Base-by-base conservation (phyloP, 176 grass and related monocot species). In the Canna indica region DNA sequence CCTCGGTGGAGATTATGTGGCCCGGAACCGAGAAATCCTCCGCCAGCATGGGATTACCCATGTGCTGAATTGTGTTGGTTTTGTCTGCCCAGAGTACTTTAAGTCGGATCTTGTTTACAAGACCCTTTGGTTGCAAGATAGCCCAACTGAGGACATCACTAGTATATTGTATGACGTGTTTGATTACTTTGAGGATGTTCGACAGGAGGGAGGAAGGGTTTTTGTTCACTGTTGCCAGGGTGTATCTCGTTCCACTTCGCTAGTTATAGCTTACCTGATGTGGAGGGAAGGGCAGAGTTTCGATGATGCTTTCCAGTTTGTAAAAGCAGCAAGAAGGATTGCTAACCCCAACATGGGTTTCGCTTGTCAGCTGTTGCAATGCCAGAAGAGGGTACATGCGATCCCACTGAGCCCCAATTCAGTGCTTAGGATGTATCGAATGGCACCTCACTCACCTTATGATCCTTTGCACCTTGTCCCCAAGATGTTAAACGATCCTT, bases 121-220 rank as follows among this genome's bases (percentile, higher is more conserved):
- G 68, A 99, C 95, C 41, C 86, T 99, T 10, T 99, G 95, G 95
- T 82, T 99, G 58, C 95, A 99, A 85, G 94, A 99, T 68, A 99
- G 86, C 78, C 95, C 95, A 26, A 99, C 84, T 0, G 95, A 99
- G 85, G 95, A 99, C 76, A 99, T 99, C 76, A 99, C 95, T 14
- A 99, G 95, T 66, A 99, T 99, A 74, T 38, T 99, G 7, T 99
- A 99, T 11, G 95, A 99, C 39, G 95, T 99, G 47, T 99, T 99
- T 78, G 95, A 99, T 80, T 99, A 99, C 69, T 99, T 99, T 61
- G 95, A 99, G 87, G 95, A 99, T 35, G 95, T 99, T 30, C 84
- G 95, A 69, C 89, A 93, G 81, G 84, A 90, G 59, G 66, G 61
- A 2, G 95, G 95, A 0, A 87, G 87, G 0, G 95, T 99, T 9